Evolutionary conservation across 2,329 filamentous ascomycete species (phyloP), one percentile per base, ranked within the genome.

Genomic region (Fusarium haematococcum): DNA sequence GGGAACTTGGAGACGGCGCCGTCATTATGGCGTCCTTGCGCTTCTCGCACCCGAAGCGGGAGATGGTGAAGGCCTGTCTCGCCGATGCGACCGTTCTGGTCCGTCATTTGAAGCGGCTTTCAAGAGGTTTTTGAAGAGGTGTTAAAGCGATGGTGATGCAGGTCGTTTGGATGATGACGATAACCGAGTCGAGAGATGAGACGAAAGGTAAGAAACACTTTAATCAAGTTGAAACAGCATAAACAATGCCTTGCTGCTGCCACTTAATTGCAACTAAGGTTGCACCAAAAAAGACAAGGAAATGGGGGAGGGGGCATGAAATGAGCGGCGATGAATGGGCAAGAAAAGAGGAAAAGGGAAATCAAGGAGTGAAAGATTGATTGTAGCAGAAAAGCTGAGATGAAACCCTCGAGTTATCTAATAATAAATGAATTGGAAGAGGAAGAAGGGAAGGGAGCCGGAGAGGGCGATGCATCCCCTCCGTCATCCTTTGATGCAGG

Each of bases 51-150:
- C 18, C 78, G 71, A 1, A 80, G 70, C 3, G 78, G 78, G 41
- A 80, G 75, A 70, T 77, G 78, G 57, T 78, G 78, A 68, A 80
- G 70, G 48, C 78, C 78, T 14, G 74, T 74, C 30, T 77, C 69
- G 68, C 67, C 64, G 48, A 69, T 60, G 37, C 65, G 61, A n/a
- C 57, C 66, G 18, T 65, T 67, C 9, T 74, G 65, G 43, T 79
- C 70, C 27, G 71, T 65, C 76, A 79, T 79, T 66, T 71, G 30
- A 65, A 58, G 35, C n/a, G 35, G 56, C 11, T 7, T 62, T 65
- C 61, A 63, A 41, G 45, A 32, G 14, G 48, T 11, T n/a, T 23
- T 33, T 48, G 57, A 41, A 48, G 56, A 41, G 23, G 9, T 16
- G 23, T 48, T 48, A 18, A 48, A 48, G 43, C 43, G 43, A 48